Evolutionary conservation across 2,329 filamentous ascomycete species (phyloP).

Genomic region (Diaporthe vexans): DNA sequence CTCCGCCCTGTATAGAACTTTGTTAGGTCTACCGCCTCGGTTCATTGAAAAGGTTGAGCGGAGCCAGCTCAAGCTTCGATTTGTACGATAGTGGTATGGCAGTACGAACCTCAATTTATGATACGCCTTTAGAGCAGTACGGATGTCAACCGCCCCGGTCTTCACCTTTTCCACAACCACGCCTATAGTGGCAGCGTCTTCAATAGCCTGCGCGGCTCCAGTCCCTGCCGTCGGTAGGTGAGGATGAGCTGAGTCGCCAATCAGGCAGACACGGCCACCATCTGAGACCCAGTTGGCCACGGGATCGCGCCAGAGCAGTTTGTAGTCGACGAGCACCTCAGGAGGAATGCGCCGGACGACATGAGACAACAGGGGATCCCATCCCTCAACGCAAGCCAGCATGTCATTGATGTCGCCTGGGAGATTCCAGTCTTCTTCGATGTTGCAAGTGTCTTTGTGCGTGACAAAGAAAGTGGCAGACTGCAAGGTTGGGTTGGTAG

Average conservation of each 20-base stretch:
- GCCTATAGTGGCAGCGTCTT: conserved; percentile 20
- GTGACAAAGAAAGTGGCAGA: conserved; percentile 23
- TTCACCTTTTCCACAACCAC: conserved; percentile 8
- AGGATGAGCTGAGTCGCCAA: conserved; percentile 16
- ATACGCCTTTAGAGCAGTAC: not conserved
- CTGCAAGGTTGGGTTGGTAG: conserved; percentile 17
- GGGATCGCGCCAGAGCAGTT: conserved; percentile 25
- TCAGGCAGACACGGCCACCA: conserved; percentile 17
- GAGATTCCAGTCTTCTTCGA: conserved; percentile 30
- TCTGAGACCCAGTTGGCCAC: conserved; percentile 25
- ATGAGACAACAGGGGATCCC: not conserved
- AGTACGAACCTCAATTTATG: not conserved
- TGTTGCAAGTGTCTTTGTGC: conserved; percentile 13
- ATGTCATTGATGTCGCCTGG: conserved; percentile 15
- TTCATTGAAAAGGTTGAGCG: no score
- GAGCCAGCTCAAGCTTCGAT: not conserved
- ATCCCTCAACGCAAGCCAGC: conserved; percentile 11
- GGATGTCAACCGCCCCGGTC: not conserved
- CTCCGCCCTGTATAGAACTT: not conserved
- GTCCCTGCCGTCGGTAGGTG: conserved; percentile 23
- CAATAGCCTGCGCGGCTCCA: conserved; percentile 20
- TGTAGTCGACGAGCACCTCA: conserved; percentile 6
- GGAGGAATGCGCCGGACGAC: conserved; percentile 12
- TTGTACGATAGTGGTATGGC: no score
- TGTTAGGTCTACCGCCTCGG: no score